These are phyloP conservation scores for Russula griseocarnosa DNA, from an alignment of 768 basidiomycete species.

Conservation along the genomic window DNA sequence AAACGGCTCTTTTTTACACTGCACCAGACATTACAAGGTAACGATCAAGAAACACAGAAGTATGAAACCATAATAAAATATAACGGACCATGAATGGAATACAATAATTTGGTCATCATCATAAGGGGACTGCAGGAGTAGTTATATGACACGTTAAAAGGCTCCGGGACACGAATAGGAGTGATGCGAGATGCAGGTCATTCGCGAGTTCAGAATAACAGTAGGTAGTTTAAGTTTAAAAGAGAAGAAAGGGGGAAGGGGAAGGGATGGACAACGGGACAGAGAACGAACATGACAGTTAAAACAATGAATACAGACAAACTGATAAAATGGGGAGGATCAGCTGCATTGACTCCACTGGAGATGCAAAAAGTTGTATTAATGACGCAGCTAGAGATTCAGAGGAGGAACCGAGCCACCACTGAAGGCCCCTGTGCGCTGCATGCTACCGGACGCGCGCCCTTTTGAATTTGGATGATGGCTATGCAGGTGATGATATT, in stretches of 20 bases:
- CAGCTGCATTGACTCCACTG: not conserved
- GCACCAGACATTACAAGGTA: conserved; percentile 20
- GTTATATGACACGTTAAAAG: conserved; percentile 20
- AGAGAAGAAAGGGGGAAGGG: not conserved
- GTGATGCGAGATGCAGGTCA: conserved; percentile 1
- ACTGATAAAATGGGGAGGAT: not conserved
- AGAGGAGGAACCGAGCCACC: conserved; percentile 29
- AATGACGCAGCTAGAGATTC: conserved; percentile 21
- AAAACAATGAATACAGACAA: not conserved
- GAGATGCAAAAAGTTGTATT: not conserved
- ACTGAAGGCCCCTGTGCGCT: conserved; percentile 40
- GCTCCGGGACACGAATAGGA: not conserved
- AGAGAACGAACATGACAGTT: not conserved
- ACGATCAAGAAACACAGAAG: conserved; percentile 14
- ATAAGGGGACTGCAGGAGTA: not conserved
- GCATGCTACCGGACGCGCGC: conserved; percentile 52
- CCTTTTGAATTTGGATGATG: conserved; percentile 64
- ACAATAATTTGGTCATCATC: conserved; percentile 20
- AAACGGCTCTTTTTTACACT: conserved; percentile 19
- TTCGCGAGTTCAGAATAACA: not conserved
- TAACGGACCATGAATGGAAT: conserved; percentile 9
- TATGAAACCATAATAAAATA: conserved; percentile 10
- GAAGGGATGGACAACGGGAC: not conserved
- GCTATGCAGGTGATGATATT: conserved; percentile 52
- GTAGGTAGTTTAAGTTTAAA: not conserved